Percentiles rank a stretch among this genome's conserved stretches.
phyloP scores from a whole-genome alignment of 2,329 filamentous ascomycete species.

The Arthrobotrys musiformis region DNA sequence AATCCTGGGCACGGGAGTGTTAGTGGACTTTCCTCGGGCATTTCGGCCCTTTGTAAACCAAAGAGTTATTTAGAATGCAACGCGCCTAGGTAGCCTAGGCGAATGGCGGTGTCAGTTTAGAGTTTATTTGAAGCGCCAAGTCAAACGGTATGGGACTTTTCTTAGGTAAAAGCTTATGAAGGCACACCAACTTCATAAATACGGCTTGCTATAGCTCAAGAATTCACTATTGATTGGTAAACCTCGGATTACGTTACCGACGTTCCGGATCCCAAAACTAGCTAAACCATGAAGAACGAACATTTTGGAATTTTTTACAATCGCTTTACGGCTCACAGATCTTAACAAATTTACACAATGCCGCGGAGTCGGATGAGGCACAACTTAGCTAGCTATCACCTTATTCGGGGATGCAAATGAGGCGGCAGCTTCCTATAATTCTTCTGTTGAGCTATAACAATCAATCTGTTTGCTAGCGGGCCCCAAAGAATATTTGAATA shows the following conservation, averaged over 20 bases:
- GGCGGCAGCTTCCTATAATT: no score
- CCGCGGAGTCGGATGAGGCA: neutral
- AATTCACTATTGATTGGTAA: neutral
- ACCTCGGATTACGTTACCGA: neutral
- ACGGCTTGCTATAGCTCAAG: neutral
- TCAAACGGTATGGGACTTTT: neutral
- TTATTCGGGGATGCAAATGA: no score
- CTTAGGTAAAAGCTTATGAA: conserved; percentile 5
- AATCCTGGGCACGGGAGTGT: no score
- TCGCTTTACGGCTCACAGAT: neutral
- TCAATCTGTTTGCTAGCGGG: no score
- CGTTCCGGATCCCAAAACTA: conserved; percentile 13
- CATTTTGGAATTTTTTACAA: no score
- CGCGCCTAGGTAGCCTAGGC: conserved; percentile 16
- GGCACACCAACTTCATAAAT: neutral
- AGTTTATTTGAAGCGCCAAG: conserved; percentile 38
- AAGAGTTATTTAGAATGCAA: neutral
- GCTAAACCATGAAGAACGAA: neutral
- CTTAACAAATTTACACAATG: no score
- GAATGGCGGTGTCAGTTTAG: neutral
- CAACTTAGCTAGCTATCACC: neutral
- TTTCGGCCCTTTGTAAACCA: neutral
- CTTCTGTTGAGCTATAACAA: no score
- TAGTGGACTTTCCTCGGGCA: neutral
- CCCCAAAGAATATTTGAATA: no score